These are phyloP conservation scores for Gentiana straminea DNA, from an alignment of 257 asterid genomes.

Conservation along the genomic window DNA sequence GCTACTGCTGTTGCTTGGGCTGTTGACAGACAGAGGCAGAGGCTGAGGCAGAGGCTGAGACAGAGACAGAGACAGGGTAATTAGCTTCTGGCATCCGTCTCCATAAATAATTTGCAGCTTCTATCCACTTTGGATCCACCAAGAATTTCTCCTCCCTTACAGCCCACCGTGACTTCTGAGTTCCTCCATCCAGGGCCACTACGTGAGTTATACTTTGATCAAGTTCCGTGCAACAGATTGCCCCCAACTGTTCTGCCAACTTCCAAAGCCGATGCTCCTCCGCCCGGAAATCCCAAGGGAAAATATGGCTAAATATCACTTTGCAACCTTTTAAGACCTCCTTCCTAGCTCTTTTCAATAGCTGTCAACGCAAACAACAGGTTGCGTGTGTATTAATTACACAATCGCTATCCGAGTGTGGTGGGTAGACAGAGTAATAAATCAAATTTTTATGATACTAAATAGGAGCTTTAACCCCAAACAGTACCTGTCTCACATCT, in stretches of 20 bases:
- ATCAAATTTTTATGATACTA: too few species aligned
- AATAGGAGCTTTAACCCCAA: too few species aligned
- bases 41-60: too few species aligned
- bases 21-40: neutral
- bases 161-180: constrained; percentile 63
- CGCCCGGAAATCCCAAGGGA: constrained; percentile 2
- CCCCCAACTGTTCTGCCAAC: constrained; percentile 69
- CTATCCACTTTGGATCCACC: constrained; percentile 68
- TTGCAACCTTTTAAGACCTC: constrained; percentile 53
- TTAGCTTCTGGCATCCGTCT: constrained; percentile 59
- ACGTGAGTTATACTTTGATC: constrained; percentile 57
- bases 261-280: constrained; percentile 52
- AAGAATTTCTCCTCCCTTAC: constrained; percentile 36
- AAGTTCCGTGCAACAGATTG: constrained; percentile 41
- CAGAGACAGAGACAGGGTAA: constrained; percentile 27
- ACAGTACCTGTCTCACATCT: constrained; percentile 74
- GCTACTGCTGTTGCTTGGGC: constrained; percentile 15
- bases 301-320: constrained; percentile 46
- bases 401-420: too few species aligned
- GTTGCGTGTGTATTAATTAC: too few species aligned
- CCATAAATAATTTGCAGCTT: constrained; percentile 67
- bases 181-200: constrained; percentile 53
- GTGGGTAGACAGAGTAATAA: too few species aligned
- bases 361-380: constrained; percentile 19
- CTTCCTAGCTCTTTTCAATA: constrained; percentile 37